Percentiles rank a stretch among this genome's conserved stretches.
Evolutionary conservation across 768 basidiomycete genomes (phyloP).

Genomic region (Suillus lakei): DNA sequence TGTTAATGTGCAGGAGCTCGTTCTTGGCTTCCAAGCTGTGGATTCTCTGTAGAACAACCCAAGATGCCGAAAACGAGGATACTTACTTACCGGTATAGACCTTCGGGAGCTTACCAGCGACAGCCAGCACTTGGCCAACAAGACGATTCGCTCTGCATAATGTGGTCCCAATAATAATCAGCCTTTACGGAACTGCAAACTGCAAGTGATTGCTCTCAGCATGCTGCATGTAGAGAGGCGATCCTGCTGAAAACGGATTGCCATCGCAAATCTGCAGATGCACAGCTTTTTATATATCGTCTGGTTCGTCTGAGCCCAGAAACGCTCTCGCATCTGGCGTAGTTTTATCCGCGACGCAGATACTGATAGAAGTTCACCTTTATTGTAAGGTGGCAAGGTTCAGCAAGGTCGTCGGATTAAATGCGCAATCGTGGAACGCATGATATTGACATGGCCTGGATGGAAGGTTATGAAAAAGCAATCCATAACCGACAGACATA

Average conservation of each 20-base stretch:
- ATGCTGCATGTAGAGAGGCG: conserved; percentile 85
- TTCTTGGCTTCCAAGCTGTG: conserved; percentile 91
- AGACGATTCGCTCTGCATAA: conserved; percentile 95
- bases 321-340: too few relatives aligned
- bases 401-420: too few relatives aligned
- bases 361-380: too few relatives aligned
- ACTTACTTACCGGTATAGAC: conserved; percentile 80
- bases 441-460: too few relatives aligned
- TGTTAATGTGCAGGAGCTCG: conserved; percentile 95
- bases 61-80: background rate
- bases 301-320: too few relatives aligned
- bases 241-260: conserved; percentile 85
- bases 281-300: too few relatives aligned
- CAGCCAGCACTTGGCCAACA: conserved; percentile 96
- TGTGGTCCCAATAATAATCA: conserved; percentile 98
- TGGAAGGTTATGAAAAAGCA: too few relatives aligned
- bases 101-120: conserved; percentile 90
- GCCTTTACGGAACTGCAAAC: conserved; percentile 95
- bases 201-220: conserved; percentile 94
- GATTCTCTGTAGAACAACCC: background rate
- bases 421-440: too few relatives aligned
- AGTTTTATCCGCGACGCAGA: too few relatives aligned
- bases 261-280: too few relatives aligned
- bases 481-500: too few relatives aligned
- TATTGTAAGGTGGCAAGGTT: too few relatives aligned